These are phyloP conservation scores for Pinus tabuliformis DNA, from an alignment of 75 land plant genomes.

Conservation along the genomic window DNA sequence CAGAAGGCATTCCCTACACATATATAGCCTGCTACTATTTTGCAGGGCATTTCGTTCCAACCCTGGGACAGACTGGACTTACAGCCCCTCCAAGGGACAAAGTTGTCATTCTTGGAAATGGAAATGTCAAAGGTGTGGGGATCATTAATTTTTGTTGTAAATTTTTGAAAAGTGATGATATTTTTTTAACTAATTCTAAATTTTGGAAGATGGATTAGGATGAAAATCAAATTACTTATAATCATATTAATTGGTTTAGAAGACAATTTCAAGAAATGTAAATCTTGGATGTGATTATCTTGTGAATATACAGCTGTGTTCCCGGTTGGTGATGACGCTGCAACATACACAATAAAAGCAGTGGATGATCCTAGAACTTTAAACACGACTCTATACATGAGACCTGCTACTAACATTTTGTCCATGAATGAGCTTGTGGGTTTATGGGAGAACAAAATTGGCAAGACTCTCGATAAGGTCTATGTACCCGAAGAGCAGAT, in stretches of 20 bases:
- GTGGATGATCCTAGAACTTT: constrained; percentile 21
- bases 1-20: constrained; percentile 38
- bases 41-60: constrained; percentile 30
- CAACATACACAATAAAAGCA: constrained; percentile 19
- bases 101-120: constrained; percentile 45
- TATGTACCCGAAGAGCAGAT: constrained; percentile 30
- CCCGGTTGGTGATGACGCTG: constrained; percentile 15
- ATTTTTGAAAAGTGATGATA: too few relatives aligned
- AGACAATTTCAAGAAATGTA: too few relatives aligned
- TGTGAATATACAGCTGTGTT: constrained; percentile 2
- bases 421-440: constrained; percentile 14
- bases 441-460: constrained; percentile 17
- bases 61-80: constrained; percentile 25
- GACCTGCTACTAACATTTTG: constrained; percentile 9
- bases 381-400: constrained; percentile 5
- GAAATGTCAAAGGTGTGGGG: constrained; percentile 9
- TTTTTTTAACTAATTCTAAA: too few relatives aligned
- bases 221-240: too few relatives aligned
- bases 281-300: too few relatives aligned
- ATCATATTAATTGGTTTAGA: too few relatives aligned
- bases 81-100: constrained; percentile 54
- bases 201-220: too few relatives aligned
- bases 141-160: background rate
- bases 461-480: constrained; percentile 20
- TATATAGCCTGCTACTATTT: constrained; percentile 25